These are phyloP conservation scores for Lactifluus hygrophoroides DNA, from an alignment of 768 basidiomycete genomes.

Conservation along the genomic window DNA sequence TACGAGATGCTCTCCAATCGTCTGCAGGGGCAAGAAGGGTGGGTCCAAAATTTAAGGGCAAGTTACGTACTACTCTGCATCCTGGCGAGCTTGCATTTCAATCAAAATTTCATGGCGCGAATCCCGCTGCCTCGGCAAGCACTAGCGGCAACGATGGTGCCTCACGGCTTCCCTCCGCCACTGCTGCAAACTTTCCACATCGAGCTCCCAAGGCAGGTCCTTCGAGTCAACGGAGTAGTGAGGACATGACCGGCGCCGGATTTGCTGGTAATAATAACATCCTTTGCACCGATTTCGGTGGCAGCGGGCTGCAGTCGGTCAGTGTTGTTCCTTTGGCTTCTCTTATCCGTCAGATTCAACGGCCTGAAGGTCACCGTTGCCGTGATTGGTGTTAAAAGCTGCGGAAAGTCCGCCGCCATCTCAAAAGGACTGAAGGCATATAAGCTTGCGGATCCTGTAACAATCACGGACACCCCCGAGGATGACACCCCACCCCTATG, in stretches of 20 bases:
- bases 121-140: not conserved
- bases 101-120: constrained; percentile 21
- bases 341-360: not conserved
- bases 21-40: not conserved
- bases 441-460: constrained; percentile 32
- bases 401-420: constrained; percentile 83
- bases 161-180: not conserved
- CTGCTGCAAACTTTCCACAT: not conserved
- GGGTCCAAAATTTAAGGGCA: constrained; percentile 21
- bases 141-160: not conserved
- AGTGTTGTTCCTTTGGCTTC: not conserved
- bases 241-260: not conserved
- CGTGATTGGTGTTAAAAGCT: constrained; percentile 68
- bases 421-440: constrained; percentile 63
- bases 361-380: constrained; percentile 46
- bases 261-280: not conserved
- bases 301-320: constrained; percentile 2
- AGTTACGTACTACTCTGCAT: constrained; percentile 26
- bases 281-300: not conserved
- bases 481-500: constrained; percentile 23
- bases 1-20: constrained; percentile 25
- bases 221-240: not conserved
- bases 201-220: constrained; percentile 4
- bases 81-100: constrained; percentile 28
- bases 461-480: constrained; percentile 19